A percentile compares a stretch with the other conserved stretches of the same genome.
These are phyloP conservation scores for Populus ilicifolia DNA, from an alignment of 345 rosid genomes.

Conservation along the genomic window DNA sequence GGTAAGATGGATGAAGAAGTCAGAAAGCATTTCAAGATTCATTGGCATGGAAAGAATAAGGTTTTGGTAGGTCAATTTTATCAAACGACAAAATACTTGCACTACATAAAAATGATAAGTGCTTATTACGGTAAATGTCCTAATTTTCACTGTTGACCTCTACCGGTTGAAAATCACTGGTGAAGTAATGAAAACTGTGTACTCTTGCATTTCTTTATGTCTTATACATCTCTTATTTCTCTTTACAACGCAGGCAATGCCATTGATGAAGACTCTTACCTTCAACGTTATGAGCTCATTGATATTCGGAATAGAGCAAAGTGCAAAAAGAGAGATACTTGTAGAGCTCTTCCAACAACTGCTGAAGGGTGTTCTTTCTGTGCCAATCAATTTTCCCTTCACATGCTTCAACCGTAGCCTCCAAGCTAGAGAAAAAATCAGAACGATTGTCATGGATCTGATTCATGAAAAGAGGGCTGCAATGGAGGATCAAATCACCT, in stretches of 20 bases:
- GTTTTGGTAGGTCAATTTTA: conserved; percentile 14
- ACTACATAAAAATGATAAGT: too few species aligned
- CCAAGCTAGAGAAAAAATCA: conserved; percentile 1
- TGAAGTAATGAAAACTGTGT: too few species aligned
- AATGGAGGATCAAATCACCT: conserved; percentile 2
- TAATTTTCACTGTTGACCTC: too few species aligned
- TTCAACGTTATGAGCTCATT: conserved; percentile 31
- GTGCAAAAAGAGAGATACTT: conserved; percentile 15
- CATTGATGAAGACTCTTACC: conserved; percentile 35
- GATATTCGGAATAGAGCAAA: conserved; percentile 28
- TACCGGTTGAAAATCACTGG: too few species aligned
- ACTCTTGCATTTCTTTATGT: not conserved
- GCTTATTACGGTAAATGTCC: too few species aligned
- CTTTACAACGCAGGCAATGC: conserved; percentile 19
- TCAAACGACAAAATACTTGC: too few species aligned
- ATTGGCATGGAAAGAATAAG: conserved; percentile 36
- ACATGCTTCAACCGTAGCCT: conserved; percentile 22
- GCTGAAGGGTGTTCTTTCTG: conserved; percentile 20
- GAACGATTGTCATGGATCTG: not conserved
- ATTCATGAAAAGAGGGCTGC: conserved; percentile 10
- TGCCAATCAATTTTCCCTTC: conserved; percentile 32
- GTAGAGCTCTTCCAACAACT: conserved; percentile 9
- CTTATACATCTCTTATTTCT: not conserved
- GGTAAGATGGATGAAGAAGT: conserved; percentile 33
- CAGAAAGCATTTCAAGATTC: conserved; percentile 22